Percentiles rank a stretch among this genome's conserved stretches.
Evolutionary conservation across 805 yeast genomes (phyloP).

Genomic region (Pichia eremophila): DNA sequence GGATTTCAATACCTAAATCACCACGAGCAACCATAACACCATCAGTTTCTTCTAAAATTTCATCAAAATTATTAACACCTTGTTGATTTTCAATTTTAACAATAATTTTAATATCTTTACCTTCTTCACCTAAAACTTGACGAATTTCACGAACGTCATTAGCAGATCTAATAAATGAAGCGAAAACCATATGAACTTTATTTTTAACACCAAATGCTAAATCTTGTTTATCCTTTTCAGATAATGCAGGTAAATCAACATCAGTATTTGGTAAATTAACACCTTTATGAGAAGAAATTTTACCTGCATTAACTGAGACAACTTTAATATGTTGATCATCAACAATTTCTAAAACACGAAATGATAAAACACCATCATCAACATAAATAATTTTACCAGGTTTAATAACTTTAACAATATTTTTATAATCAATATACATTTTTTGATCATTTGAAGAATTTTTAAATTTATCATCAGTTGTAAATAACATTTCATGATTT

Average conservation of each 20-base stretch:
- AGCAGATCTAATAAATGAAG: conserved; percentile 95
- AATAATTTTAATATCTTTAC: conserved; percentile 91
- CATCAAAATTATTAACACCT: conserved; percentile 99
- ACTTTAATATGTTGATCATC: conserved; percentile 80
- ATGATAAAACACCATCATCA: conserved; percentile 96
- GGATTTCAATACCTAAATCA: conserved; percentile 98
- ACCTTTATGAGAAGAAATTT: conserved; percentile 95
- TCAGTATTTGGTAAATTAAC: conserved; percentile 98
- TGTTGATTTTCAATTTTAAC: conserved; percentile 98
- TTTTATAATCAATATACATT: conserved; percentile 90
- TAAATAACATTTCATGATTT: conserved; percentile 84
- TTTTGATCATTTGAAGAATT: conserved; percentile 63
- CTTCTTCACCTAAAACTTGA: conserved; percentile 92
- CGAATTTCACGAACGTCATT: conserved; percentile 85
- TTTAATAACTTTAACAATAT: conserved; percentile 89
- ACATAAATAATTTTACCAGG: conserved; percentile 86
- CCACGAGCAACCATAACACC: conserved; percentile 99
- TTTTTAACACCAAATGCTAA: conserved; percentile 93
- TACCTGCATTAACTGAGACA: conserved; percentile 87
- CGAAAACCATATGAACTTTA: conserved; percentile 96
- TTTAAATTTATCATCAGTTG: conserved; percentile 80
- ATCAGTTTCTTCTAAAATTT: conserved; percentile 86
- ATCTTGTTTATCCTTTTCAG: conserved; percentile 93
- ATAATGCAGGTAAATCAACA: conserved; percentile 95
- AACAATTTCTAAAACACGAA: conserved; percentile 77